These are phyloP conservation scores for Mycena citricolor DNA, from an alignment of 1,284 basidiomycete species.

Conservation along the genomic window DNA sequence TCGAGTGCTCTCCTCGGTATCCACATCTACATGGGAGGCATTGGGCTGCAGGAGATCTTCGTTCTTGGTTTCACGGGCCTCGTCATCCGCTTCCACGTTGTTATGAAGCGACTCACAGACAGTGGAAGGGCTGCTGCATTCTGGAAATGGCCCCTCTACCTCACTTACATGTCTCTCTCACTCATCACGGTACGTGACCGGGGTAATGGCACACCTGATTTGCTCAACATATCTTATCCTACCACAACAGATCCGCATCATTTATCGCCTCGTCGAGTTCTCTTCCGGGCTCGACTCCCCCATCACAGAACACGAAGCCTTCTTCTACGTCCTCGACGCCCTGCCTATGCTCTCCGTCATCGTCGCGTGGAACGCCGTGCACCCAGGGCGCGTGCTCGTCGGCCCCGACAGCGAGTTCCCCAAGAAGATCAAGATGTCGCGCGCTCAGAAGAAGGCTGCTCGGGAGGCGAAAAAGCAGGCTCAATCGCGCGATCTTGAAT, in stretches of 20 bases:
- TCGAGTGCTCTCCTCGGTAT: constrained; percentile 11
- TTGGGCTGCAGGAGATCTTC: constrained; percentile 24
- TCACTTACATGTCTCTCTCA: constrained; percentile 19
- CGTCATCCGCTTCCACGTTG: constrained; percentile 15
- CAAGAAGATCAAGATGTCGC: constrained; percentile 19
- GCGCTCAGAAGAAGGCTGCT: too few relatives aligned
- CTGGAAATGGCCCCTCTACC: constrained; percentile 23
- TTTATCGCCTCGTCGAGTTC: constrained; percentile 21
- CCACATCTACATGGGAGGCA: constrained; percentile 25
- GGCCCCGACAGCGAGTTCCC: constrained; percentile 24
- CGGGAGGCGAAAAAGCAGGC: too few relatives aligned
- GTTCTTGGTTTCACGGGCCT: constrained; percentile 21
- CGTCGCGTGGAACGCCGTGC: constrained; percentile 14
- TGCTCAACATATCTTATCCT: not conserved
- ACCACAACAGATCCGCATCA: constrained; percentile 20
- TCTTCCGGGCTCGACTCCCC: constrained; percentile 14
- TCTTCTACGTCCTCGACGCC: constrained; percentile 20
- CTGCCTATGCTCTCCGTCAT: constrained; percentile 18
- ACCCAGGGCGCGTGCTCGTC: constrained; percentile 18
- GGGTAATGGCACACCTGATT: not conserved
- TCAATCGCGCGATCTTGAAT: too few relatives aligned
- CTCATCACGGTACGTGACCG: constrained; percentile 21
- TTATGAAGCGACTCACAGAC: constrained; percentile 7
- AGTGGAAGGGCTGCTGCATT: too few relatives aligned
- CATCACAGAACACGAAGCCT: constrained; percentile 17